These are phyloP conservation scores for Blastocystis sp. DNA, from an alignment of 352 stramenopile species.

Conservation along the genomic window DNA sequence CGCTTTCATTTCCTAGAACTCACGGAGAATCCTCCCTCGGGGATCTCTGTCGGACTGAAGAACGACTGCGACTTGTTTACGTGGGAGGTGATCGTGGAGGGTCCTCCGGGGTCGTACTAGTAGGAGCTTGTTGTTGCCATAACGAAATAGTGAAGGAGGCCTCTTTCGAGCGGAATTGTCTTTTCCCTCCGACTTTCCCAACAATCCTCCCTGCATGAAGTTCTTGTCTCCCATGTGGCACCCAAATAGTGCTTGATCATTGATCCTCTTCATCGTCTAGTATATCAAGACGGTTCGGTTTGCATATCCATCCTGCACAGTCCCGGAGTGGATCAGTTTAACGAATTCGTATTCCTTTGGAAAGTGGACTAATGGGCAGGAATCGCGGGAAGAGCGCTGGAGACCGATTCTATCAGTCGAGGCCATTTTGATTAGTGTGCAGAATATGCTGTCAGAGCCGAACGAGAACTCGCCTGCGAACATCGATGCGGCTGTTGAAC, in stretches of 20 bases:
- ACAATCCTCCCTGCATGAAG: slow-evolving; percentile 93
- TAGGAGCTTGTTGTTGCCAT: slow-evolving; percentile 53
- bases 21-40: slow-evolving; percentile 82
- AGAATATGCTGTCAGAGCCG: slow-evolving; percentile 97
- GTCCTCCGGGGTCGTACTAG: slow-evolving; percentile 80
- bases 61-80: slow-evolving; percentile 96
- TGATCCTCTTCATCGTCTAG: slow-evolving; percentile 62
- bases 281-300: slow-evolving; percentile 92
- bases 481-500: slow-evolving; percentile 82
- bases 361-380: background rate
- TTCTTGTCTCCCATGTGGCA: slow-evolving; percentile 99
- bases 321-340: slow-evolving; percentile 90
- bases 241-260: slow-evolving; percentile 76
- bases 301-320: slow-evolving; percentile 99
- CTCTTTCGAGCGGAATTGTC: slow-evolving; percentile 93
- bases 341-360: slow-evolving; percentile 62
- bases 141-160: slow-evolving; percentile 72
- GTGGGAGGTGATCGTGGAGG: slow-evolving; percentile 95
- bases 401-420: slow-evolving; percentile 66
- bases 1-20: background rate
- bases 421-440: slow-evolving; percentile 83
- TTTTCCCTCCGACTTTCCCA: slow-evolving; percentile 94
- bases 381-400: slow-evolving; percentile 57
- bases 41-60: slow-evolving; percentile 86
- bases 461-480: slow-evolving; percentile 99